Evolutionary conservation across 305 asterid species (phyloP), one percentile per base, ranked within the genome.

Genomic region (Andrographis paniculata): DNA sequence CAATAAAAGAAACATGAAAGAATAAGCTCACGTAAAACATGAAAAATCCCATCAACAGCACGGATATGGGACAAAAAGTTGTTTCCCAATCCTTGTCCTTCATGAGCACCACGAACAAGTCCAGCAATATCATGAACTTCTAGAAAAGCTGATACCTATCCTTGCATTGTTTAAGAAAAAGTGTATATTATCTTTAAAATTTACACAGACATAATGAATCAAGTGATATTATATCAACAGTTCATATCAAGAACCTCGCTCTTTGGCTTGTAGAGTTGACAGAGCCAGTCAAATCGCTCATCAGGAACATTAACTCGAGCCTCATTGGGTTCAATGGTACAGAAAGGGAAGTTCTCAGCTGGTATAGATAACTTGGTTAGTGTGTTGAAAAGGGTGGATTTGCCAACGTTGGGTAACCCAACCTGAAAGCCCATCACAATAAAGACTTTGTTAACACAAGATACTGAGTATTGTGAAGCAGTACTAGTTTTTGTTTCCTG

Each of bases 121-220:
- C 99, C 99, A 58, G 99, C 99, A 21, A 91, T 91, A 64, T 86
- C 99, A 61, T 91, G 99, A 71, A 86, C 87, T 72, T 91, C 99
- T 57, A 86, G 55, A 66, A 91, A 91, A 47, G 99, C 96, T 42
- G 99, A 72, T 20, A 91, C 89, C 96, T 86, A 66, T 30, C 35
- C 63, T 45, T 28, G 5, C 44, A 53, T 42, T 22, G 8, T 36
- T n/a, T 24, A 24, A 8, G 30, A 24, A 30, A 45, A 37, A 43
- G 50, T 9, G 30, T 17, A 44, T 7, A 6, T 33, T 2, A 17
- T 27, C 27, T 33, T 33, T 53, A 42, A 49, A 45, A 30, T 41
- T 7, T 15, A 20, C 15, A 47, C 39, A 21, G 33, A 21, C 21
- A 39, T 20, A 57, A 35, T 43, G 22, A 36, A 36, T 31, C 48